phyloP scores from a whole-genome alignment of 371 early-diverging fungal species.

The Rhizopus delemar region DNA sequence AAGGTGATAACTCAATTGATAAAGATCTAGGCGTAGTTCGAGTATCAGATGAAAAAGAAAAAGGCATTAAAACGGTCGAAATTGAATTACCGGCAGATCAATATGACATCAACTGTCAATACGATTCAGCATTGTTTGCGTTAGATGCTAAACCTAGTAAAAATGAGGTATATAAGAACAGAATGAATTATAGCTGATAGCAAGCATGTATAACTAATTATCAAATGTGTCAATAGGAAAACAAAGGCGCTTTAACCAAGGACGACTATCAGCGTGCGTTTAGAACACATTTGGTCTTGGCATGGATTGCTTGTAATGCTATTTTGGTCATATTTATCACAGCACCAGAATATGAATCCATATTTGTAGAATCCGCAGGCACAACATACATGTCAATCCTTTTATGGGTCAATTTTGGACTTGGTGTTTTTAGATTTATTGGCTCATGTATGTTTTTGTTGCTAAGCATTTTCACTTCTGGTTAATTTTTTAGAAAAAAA shows the following conservation, averaged over 20 bases:
- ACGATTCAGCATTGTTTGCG: slow-evolving; percentile 67
- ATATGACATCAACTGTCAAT: slow-evolving; percentile 72
- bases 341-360: slow-evolving; percentile 32
- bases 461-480: slow-evolving; percentile 40
- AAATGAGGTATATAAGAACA: slow-evolving; percentile 9
- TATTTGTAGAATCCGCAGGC: slow-evolving; percentile 36
- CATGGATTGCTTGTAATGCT: slow-evolving; percentile 88
- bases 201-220: too few species aligned
- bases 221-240: background rate
- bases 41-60: slow-evolving; percentile 54
- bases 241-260: slow-evolving; percentile 47
- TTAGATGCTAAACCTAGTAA: slow-evolving; percentile 38
- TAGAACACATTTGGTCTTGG: slow-evolving; percentile 76
- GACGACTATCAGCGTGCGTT: slow-evolving; percentile 84
- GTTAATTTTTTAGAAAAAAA: slow-evolving; percentile 4
- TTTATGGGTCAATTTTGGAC: slow-evolving; percentile 83
- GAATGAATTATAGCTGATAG: too few species aligned
- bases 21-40: slow-evolving; percentile 66
- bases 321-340: slow-evolving; percentile 67
- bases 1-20: slow-evolving; percentile 73
- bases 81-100: slow-evolving; percentile 72
- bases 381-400: slow-evolving; percentile 79
- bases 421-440: slow-evolving; percentile 79
- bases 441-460: slow-evolving; percentile 77
- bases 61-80: slow-evolving; percentile 46